A percentile compares a stretch with the other conserved stretches of the same genome.
Evolutionary conservation across 2,329 filamentous ascomycete genomes (phyloP).

Genomic region (Basipetospora chlamydospora): DNA sequence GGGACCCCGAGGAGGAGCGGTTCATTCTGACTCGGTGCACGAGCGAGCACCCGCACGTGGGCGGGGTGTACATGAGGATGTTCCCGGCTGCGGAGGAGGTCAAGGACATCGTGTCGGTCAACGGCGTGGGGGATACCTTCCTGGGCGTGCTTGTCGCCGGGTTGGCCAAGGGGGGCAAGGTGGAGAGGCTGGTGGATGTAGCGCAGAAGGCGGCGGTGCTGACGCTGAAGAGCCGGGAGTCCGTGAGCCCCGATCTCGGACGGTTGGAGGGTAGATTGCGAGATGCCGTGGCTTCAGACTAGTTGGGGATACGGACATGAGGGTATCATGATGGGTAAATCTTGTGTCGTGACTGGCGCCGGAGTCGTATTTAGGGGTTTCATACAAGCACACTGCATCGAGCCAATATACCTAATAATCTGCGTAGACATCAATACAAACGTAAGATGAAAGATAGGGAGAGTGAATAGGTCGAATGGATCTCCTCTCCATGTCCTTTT

Average conservation of each 20-base stretch:
- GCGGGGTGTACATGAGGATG: conserved; percentile 69
- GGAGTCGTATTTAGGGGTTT: too few species aligned
- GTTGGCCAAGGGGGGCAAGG: conserved; percentile 42
- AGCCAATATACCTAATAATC: too few species aligned
- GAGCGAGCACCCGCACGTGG: conserved; percentile 36
- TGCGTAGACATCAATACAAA: too few species aligned
- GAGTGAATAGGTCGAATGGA: too few species aligned
- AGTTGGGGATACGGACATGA: too few species aligned
- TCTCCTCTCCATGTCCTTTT: too few species aligned
- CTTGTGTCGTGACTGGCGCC: too few species aligned
- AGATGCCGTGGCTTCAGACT: conserved; percentile 10
- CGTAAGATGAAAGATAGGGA: too few species aligned
- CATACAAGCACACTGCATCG: too few species aligned
- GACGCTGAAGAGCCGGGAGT: conserved; percentile 60
- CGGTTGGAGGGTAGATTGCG: conserved; percentile 26
- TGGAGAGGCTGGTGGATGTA: conserved; percentile 53
- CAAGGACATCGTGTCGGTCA: conserved; percentile 69
- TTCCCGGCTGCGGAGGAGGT: conserved; percentile 56
- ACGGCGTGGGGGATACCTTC: conserved; percentile 90
- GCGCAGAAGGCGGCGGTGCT: conserved; percentile 71
- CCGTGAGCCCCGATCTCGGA: conserved; percentile 48
- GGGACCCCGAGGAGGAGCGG: conserved; percentile 42
- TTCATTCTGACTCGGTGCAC: conserved; percentile 57
- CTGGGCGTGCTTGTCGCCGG: conserved; percentile 73
- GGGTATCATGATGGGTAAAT: too few species aligned